phyloP scores from a whole-genome alignment of 2,329 filamentous ascomycete species.

The Apiospora sp. region DNA sequence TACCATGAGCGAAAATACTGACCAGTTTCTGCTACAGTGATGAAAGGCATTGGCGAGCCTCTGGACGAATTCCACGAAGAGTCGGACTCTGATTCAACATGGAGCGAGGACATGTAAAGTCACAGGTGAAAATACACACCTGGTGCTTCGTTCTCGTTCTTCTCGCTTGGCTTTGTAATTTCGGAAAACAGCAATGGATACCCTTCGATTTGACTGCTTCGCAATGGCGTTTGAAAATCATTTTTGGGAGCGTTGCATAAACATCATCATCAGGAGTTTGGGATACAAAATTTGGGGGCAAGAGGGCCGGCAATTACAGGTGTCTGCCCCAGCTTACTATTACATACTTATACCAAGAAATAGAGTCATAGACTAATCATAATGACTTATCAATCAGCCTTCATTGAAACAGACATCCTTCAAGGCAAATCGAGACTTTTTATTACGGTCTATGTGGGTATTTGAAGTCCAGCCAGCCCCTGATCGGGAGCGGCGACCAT shows the following conservation, averaged over 20 bases:
- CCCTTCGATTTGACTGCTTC: neutral
- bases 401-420: neutral
- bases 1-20: slow-evolving; percentile 35
- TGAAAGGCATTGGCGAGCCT: slow-evolving; percentile 23
- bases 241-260: slow-evolving; percentile 6
- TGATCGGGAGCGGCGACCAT: neutral
- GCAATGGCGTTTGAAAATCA: neutral
- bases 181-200: neutral
- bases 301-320: neutral
- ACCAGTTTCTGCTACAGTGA: slow-evolving; percentile 31
- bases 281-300: neutral
- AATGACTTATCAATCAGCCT: neutral
- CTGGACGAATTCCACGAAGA: slow-evolving; percentile 13
- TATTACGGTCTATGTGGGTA: slow-evolving; percentile 19
- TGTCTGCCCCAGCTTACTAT: neutral
- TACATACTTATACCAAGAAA: neutral
- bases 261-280: neutral
- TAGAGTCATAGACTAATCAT: slow-evolving; percentile 13
- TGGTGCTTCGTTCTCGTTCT: neutral
- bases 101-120: slow-evolving; percentile 7
- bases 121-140: neutral
- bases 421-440: neutral
- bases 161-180: neutral
- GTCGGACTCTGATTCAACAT: neutral
- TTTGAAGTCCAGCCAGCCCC: slow-evolving; percentile 4